Evolutionary conservation across 1,284 basidiomycete genomes (phyloP).

Genomic region (Neolentinus lepideus): DNA sequence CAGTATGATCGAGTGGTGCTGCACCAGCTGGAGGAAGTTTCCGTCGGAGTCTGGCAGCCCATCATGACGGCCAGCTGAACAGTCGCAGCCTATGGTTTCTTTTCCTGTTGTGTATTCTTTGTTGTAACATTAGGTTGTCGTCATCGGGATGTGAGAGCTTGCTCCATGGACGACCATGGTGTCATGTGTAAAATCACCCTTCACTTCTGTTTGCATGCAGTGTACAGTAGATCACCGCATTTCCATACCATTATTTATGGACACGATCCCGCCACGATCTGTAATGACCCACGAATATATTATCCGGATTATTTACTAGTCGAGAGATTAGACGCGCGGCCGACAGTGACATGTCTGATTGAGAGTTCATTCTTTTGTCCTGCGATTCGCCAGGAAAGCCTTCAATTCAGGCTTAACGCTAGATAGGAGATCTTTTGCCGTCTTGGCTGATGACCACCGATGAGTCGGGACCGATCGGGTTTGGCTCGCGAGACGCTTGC

Average conservation of each 20-base stretch:
- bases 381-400: background rate
- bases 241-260: background rate
- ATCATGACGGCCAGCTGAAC: slow-evolving; percentile 30
- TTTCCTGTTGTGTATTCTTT: background rate
- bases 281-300: background rate
- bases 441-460: slow-evolving; percentile 48
- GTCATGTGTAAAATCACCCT: background rate
- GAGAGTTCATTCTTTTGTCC: background rate
- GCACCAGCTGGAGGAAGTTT: slow-evolving; percentile 64
- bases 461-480: slow-evolving; percentile 38
- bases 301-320: background rate
- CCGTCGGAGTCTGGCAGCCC: slow-evolving; percentile 64
- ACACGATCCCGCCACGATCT: background rate
- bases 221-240: background rate
- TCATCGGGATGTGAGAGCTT: background rate
- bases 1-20: slow-evolving; percentile 63
- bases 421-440: slow-evolving; percentile 36
- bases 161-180: background rate
- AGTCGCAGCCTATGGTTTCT: background rate
- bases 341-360: no score
- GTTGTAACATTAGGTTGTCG: background rate
- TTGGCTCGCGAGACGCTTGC: slow-evolving; percentile 47
- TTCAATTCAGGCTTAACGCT: slow-evolving; percentile 32
- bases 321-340: background rate
- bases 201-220: background rate